Base-by-base conservation (phyloP, 2,329 filamentous ascomycete species). In the Albifimbria verrucaria region DNA sequence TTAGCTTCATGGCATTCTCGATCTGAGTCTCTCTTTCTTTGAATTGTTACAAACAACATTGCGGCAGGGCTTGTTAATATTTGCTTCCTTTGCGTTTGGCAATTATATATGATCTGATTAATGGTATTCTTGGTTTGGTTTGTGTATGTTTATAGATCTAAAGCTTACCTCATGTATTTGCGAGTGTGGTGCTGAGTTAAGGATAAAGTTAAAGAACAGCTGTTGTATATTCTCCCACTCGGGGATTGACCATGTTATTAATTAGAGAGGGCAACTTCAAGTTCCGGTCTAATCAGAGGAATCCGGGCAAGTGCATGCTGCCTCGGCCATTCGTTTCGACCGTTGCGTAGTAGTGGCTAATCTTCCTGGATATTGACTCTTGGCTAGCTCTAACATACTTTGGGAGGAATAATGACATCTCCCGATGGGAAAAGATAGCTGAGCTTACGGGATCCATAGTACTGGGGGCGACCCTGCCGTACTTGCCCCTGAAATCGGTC, bases 331-430 rank as follows among this genome's bases (percentile, higher is more conserved):
- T 45, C 20, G 43, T 45, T 17, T 45, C 43, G 10, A 45, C 43
- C 7, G 43, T 23, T 12, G 11, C 43, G 43, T 21, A 45, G 20
- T 45, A 45, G n/a, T 45, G 43, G 20, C 43, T 45, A 22, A 45
- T 45, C 52, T 74, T 77, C 0, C 77, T 77, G 22, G 44, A 53
- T 2, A 53, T 42, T 21, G 52, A 53, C 18, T 50, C 39, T 44
- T 53, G 22, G 22, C 52, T 42, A 18, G 23, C 24, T 12, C 23
- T 42, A 9, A 53, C 52, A 24, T 53, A 50, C 15, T 53, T 36
- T 15, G 50, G 11, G 21, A 53, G 50, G 28, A 53, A 53, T 24
- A 53, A 20, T 3, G 42, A 47, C 15, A 53, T 46, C 26, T 53
- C 52, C 41, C 52, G 22, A 23, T 50, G 46, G 39, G 50, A 53